These are phyloP conservation scores for Exophiala bonariae DNA, from an alignment of 2,329 filamentous ascomycete species.

Conservation along the genomic window DNA sequence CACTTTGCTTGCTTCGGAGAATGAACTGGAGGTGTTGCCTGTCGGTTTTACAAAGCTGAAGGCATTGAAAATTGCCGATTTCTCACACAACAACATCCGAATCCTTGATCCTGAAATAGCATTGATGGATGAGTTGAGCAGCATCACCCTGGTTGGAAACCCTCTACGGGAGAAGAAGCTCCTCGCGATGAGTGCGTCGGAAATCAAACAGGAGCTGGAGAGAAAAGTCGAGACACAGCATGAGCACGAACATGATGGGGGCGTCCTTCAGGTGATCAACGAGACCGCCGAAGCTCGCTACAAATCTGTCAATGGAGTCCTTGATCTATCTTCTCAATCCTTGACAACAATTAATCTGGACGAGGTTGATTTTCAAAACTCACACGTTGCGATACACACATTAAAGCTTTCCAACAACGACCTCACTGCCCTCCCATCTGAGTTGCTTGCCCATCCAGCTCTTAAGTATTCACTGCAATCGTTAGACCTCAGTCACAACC, in stretches of 20 bases:
- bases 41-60: constrained; percentile 68
- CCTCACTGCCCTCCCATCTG: constrained; percentile 66
- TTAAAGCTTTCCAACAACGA: constrained; percentile 70
- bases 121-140: constrained; percentile 73
- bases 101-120: constrained; percentile 74
- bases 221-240: constrained; percentile 11
- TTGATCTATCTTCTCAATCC: constrained; percentile 64
- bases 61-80: constrained; percentile 73
- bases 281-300: not conserved
- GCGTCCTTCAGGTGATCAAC: not conserved
- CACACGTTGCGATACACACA: constrained; percentile 45
- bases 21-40: constrained; percentile 74
- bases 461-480: constrained; percentile 61
- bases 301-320: constrained; percentile 39
- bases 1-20: constrained; percentile 77
- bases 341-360: constrained; percentile 54
- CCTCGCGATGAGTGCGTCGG: constrained; percentile 66
- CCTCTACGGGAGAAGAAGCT: constrained; percentile 87
- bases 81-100: constrained; percentile 81
- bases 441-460: constrained; percentile 69
- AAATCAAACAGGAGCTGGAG: constrained; percentile 19
- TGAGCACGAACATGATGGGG: not conserved
- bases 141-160: constrained; percentile 81
- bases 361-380: constrained; percentile 49
- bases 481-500: constrained; percentile 75